These are phyloP conservation scores for Citrus unshiu DNA, from an alignment of 345 rosid genomes.

Conservation along the genomic window DNA sequence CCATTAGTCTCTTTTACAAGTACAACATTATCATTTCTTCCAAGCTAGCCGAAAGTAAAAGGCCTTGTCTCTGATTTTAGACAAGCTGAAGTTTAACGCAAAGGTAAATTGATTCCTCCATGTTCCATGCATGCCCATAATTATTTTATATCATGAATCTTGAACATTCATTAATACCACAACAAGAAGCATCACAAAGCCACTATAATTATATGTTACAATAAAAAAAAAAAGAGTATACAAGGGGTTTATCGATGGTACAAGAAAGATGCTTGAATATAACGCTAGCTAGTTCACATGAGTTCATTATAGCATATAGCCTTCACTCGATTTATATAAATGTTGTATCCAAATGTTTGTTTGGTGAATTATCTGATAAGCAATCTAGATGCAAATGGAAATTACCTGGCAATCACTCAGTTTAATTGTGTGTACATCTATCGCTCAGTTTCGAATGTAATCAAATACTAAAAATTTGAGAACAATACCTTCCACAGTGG, in stretches of 20 bases:
- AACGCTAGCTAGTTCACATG: neutral
- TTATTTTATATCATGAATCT: neutral
- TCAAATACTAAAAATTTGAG: neutral
- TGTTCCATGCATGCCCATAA: neutral
- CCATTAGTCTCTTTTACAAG: constrained; percentile 2
- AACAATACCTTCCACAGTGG: neutral
- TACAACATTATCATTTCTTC: constrained; percentile 2
- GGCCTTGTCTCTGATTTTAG: neutral
- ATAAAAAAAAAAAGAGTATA: no score
- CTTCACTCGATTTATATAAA: neutral
- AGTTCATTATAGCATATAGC: neutral
- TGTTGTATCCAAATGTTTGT: no score
- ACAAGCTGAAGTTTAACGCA: neutral
- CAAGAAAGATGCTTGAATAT: neutral
- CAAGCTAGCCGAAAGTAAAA: constrained; percentile 10
- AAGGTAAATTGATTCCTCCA: neutral
- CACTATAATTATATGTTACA: neutral
- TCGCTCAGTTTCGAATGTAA: neutral
- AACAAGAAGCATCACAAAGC: neutral
- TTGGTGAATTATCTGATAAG: neutral
- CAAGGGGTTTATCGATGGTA: neutral
- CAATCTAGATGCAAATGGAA: neutral
- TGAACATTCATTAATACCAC: neutral
- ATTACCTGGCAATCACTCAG: neutral
- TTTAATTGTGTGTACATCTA: no score